These are phyloP conservation scores for Erigeron canadensis DNA, from an alignment of 129 eudicot genomes.

Conservation along the genomic window DNA sequence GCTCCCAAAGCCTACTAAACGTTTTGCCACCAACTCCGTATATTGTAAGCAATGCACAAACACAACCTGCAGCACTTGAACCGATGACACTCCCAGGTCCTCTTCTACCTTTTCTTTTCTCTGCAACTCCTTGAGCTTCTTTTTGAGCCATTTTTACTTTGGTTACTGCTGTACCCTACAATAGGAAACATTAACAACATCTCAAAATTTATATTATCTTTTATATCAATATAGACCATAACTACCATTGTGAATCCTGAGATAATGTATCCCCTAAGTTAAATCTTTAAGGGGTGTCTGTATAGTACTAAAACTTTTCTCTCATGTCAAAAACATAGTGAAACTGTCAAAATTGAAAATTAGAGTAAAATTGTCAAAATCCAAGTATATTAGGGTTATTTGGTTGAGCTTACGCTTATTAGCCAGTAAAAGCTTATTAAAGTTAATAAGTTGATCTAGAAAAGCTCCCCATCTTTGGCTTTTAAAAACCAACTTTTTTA, in stretches of 20 bases:
- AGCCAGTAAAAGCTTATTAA: no score
- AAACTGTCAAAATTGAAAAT: no score
- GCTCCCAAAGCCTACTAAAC: slow-evolving; percentile 70
- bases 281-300: no score
- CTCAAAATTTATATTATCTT: neutral
- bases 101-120: slow-evolving; percentile 91
- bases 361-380: no score
- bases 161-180: slow-evolving; percentile 89
- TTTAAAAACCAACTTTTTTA: no score
- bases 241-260: neutral
- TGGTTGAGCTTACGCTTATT: no score
- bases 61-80: slow-evolving; percentile 98
- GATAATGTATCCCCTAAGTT: no score
- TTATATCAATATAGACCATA: neutral
- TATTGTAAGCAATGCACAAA: slow-evolving; percentile 88
- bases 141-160: slow-evolving; percentile 91
- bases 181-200: neutral
- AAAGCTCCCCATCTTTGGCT: no score
- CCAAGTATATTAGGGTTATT: no score
- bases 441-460: no score
- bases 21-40: slow-evolving; percentile 66
- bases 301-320: no score
- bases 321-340: no score
- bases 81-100: slow-evolving; percentile 97
- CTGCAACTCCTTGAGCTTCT: slow-evolving; percentile 97